Conservation (phyloP, 192 early-diverging fungal species). For the Podila epigama region DNA sequence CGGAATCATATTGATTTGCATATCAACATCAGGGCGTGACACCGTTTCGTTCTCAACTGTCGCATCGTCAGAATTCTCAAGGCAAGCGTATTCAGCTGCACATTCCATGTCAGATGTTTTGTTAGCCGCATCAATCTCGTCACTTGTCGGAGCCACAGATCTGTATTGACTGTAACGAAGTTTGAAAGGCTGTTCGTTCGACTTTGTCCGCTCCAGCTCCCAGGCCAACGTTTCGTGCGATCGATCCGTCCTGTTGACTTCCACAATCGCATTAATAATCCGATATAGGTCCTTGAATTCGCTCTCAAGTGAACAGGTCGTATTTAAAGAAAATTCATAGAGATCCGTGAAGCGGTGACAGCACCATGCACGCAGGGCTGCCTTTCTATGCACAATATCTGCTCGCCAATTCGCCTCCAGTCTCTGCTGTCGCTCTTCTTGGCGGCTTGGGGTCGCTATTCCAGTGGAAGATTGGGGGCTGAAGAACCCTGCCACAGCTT, state of each 20-base stretch:
- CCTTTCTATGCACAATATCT: constrained; percentile 28
- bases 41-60: background rate
- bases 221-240: constrained; percentile 21
- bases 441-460: constrained; percentile 7
- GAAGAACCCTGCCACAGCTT: background rate
- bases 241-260: constrained; percentile 15
- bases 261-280: constrained; percentile 18
- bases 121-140: constrained; percentile 19
- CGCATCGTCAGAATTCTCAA: background rate
- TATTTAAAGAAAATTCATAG: constrained; percentile 24
- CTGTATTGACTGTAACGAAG: constrained; percentile 22
- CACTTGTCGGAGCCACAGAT: constrained; percentile 20
- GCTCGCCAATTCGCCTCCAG: constrained; percentile 30
- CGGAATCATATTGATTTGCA: background rate
- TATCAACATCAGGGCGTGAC: background rate
- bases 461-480: background rate
- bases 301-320: background rate
- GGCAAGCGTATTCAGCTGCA: background rate
- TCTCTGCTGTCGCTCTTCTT: constrained; percentile 19
- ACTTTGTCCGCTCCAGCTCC: constrained; percentile 6
- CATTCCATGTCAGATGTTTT: constrained; percentile 6
- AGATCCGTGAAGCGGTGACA: constrained; percentile 23
- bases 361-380: constrained; percentile 24
- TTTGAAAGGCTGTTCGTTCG: constrained; percentile 19
- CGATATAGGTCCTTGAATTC: constrained; percentile 33